A percentile compares a stretch with the other conserved stretches of the same genome.
Conservation (phyloP, 768 basidiomycete species). For the Boletus edulis region DNA sequence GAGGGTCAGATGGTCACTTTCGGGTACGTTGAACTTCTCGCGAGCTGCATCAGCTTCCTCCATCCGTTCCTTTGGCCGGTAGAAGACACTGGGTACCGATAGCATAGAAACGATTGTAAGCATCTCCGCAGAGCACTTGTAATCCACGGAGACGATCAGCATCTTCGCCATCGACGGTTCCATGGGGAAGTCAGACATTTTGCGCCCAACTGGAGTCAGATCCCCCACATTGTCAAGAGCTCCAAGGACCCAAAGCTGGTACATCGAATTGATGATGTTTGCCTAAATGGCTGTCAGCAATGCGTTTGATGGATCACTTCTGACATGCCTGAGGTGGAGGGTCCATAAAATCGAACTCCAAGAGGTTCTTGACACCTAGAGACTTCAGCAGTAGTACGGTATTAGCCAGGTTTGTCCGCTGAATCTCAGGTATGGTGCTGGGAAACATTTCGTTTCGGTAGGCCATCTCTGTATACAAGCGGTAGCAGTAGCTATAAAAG, state of each 20-base stretch:
- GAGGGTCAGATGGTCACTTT: constrained; percentile 94
- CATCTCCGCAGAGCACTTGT: constrained; percentile 93
- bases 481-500: constrained; percentile 79
- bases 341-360: constrained; percentile 99
- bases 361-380: constrained; percentile 91
- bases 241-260: constrained; percentile 98
- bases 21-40: constrained; percentile 98
- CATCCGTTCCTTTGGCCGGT: constrained; percentile 94
- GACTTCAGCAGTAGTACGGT: constrained; percentile 94
- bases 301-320: neutral
- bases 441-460: constrained; percentile 94
- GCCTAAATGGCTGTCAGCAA: constrained; percentile 46
- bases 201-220: constrained; percentile 85
- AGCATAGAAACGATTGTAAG: constrained; percentile 99
- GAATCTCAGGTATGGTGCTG: constrained; percentile 97
- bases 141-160: constrained; percentile 88
- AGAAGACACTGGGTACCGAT: constrained; percentile 96
- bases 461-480: constrained; percentile 96
- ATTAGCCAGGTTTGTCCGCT: constrained; percentile 95
- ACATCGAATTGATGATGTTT: constrained; percentile 99
- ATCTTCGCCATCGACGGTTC: constrained; percentile 99
- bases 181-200: constrained; percentile 99
- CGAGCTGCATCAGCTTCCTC: constrained; percentile 97
- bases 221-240: constrained; percentile 98
- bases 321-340: constrained; percentile 90